phyloP scores from a whole-genome alignment of 257 asterid species.

The Primulina tabacum region DNA sequence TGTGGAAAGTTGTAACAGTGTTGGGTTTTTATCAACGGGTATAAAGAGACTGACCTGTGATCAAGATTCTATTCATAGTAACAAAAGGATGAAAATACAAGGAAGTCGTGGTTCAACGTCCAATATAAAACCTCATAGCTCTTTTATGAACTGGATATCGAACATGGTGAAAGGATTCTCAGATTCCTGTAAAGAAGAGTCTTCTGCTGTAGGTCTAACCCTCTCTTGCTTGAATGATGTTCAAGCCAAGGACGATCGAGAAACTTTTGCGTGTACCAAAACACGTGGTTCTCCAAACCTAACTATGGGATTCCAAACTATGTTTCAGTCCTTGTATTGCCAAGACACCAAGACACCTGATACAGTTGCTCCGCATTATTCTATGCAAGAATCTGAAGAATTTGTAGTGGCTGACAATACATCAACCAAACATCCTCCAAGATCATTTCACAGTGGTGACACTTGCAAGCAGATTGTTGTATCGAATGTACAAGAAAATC shows the following conservation, averaged over 20 bases:
- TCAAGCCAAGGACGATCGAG: slow-evolving; percentile 26
- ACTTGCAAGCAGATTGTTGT: slow-evolving; percentile 29
- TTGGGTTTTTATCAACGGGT: slow-evolving; percentile 38
- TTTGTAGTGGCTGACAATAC: slow-evolving; percentile 23
- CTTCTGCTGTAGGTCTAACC: slow-evolving; percentile 29
- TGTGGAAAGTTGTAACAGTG: slow-evolving; percentile 70
- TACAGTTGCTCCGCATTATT: slow-evolving; percentile 17
- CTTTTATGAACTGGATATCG: slow-evolving; percentile 75
- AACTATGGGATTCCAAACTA: slow-evolving; percentile 41
- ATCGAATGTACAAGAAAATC: slow-evolving; percentile 29
- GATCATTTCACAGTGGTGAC: slow-evolving; percentile 16
- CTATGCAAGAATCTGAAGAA: slow-evolving; percentile 28
- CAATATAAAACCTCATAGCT: slow-evolving; percentile 34
- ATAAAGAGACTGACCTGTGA: slow-evolving; percentile 32
- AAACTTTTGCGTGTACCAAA: slow-evolving; percentile 21
- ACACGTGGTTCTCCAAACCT: slow-evolving; percentile 29
- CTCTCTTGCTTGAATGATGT: slow-evolving; percentile 29
- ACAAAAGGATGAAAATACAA: slow-evolving; percentile 49
- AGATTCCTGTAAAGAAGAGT: slow-evolving; percentile 30
- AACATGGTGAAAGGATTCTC: slow-evolving; percentile 69
- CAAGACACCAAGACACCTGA: slow-evolving; percentile 26
- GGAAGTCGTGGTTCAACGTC: slow-evolving; percentile 34
- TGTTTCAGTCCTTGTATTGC: slow-evolving; percentile 51
- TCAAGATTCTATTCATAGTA: slow-evolving; percentile 27
- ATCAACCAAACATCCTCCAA: slow-evolving; percentile 13